Conservation (phyloP, 2,329 filamentous ascomycete species). For the Tetracladium maxilliforme region DNA sequence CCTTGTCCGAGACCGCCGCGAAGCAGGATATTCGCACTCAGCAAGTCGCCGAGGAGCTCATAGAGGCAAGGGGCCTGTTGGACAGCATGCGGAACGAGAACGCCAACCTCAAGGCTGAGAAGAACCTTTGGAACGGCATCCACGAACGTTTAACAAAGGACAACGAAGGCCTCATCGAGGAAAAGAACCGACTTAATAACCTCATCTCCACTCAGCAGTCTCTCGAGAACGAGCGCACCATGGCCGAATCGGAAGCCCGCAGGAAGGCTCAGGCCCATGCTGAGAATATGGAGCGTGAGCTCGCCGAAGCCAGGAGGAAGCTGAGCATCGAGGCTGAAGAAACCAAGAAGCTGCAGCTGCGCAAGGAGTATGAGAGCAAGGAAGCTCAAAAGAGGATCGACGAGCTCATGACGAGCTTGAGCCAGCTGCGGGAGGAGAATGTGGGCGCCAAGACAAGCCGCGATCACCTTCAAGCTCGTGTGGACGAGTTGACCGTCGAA, state of each 20-base stretch:
- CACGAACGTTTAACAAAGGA: slow-evolving; percentile 80
- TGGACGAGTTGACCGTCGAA: slow-evolving; percentile 81
- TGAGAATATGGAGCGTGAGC: slow-evolving; percentile 66
- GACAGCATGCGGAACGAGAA: slow-evolving; percentile 86
- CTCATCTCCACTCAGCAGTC: slow-evolving; percentile 75
- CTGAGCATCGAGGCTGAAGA: slow-evolving; percentile 74
- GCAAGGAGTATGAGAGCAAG: slow-evolving; percentile 81
- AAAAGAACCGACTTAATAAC: slow-evolving; percentile 71
- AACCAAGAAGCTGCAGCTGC: slow-evolving; percentile 63
- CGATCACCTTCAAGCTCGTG: slow-evolving; percentile 77
- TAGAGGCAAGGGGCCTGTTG: slow-evolving; percentile 67
- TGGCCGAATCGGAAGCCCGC: slow-evolving; percentile 66
- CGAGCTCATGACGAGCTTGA: slow-evolving; percentile 68
- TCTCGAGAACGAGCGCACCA: slow-evolving; percentile 81
- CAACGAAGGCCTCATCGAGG: slow-evolving; percentile 71
- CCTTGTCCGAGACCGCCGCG: slow-evolving; percentile 66
- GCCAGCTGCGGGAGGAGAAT: slow-evolving; percentile 74
- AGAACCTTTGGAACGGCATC: slow-evolving; percentile 86
- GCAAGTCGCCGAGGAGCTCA: slow-evolving; percentile 82
- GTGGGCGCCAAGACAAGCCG: slow-evolving; percentile 73
- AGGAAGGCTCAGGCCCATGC: slow-evolving; percentile 66
- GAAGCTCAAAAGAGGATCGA: slow-evolving; percentile 87
- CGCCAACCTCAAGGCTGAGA: slow-evolving; percentile 87
- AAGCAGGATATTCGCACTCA: slow-evolving; percentile 85
- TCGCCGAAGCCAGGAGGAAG: slow-evolving; percentile 67